Evolutionary conservation across 2,329 filamentous ascomycete species (phyloP), one percentile per base, ranked within the genome.

Genomic region (Diplodia mutila): DNA sequence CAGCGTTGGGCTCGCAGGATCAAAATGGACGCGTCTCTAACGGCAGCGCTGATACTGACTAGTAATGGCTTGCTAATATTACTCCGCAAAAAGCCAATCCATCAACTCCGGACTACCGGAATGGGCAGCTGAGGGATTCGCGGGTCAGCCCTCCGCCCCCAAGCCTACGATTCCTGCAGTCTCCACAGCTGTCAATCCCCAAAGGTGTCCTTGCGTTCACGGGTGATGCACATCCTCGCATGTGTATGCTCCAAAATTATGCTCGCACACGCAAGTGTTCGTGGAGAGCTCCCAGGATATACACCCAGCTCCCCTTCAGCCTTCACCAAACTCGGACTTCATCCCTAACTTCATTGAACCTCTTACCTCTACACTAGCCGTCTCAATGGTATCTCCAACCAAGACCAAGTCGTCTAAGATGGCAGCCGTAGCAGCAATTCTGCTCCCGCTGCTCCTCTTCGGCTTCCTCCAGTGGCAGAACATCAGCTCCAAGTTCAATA

Each of bases 381-480:
- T 32, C 29, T n/a, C 52, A 55, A 55, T 55, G 52, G 52, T 29
- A 14, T 18, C 52, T 25, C 27, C 52, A 37, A 55, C 27, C 16
- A 55, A 55, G 29, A 1, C 52, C 49, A 52, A 27, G 25, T 55
- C 52, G 9, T 37, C 52, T 29, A 34, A 37, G 29, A 18, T 55
- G 27, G 32, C 29, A 18, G 37, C 52, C 0, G 49, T 23, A 29
- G 51, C 51, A 29, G 52, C 52, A 55, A 21, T 55, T 2, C 52
- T 55, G 29, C 52, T 55, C 14, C 27, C 52, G 3, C 52, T 55
- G 18, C 52, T 55, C 2, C 52, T 29, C 29, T 55, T 55, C 12
- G 52, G 52, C 52, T 55, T 55, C 27, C 52, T 55, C 5, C 52
- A 55, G 12, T 55, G 52, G 52, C 52, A 55, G 29, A n/a, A 55